These are phyloP conservation scores for Neophaeococcomyces aloes DNA, from an alignment of 2,329 filamentous ascomycete species.

Conservation along the genomic window DNA sequence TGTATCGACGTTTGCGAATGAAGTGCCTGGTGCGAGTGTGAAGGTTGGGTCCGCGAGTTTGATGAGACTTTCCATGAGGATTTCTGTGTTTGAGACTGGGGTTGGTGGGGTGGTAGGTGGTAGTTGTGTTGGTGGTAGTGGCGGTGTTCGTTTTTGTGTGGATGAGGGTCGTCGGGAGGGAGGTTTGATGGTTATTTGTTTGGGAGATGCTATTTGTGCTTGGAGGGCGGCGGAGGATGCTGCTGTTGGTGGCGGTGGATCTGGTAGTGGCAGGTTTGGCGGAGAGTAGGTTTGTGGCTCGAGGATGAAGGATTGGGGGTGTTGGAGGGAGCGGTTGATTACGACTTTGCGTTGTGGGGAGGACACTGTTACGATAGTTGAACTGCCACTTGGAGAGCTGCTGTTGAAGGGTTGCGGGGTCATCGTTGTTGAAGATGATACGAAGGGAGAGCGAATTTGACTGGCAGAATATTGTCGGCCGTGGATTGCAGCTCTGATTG, in stretches of 20 bases:
- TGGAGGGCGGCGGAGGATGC: constrained; percentile 1
- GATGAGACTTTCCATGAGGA: constrained; percentile 21
- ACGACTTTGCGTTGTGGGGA: constrained; percentile 6
- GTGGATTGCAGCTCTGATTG: constrained; percentile 2
- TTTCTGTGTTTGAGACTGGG: constrained; percentile 15
- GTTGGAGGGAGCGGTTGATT: constrained; percentile 4
- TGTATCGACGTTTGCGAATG: constrained; percentile 40
- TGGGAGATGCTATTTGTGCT: constrained; percentile 1
- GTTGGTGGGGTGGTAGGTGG: constrained; percentile 13
- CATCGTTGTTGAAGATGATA: not conserved
- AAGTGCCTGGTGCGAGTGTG: constrained; percentile 9
- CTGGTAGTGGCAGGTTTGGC: not conserved
- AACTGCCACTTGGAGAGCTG: not conserved
- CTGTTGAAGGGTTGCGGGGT: not conserved
- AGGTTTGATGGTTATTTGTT: not conserved
- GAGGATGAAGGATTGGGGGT: not conserved
- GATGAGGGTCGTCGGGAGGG: not conserved
- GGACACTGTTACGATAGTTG: not conserved
- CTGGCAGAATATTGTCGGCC: not conserved
- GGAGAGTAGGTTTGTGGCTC: constrained; percentile 1
- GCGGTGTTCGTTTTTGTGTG: constrained; percentile 7
- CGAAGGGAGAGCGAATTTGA: not conserved
- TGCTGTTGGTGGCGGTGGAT: constrained; percentile 4
- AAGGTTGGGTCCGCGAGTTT: constrained; percentile 22
- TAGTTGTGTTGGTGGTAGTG: not conserved